Conservation (phyloP, 345 rosid genomes). For the Brassica nigra region DNA sequence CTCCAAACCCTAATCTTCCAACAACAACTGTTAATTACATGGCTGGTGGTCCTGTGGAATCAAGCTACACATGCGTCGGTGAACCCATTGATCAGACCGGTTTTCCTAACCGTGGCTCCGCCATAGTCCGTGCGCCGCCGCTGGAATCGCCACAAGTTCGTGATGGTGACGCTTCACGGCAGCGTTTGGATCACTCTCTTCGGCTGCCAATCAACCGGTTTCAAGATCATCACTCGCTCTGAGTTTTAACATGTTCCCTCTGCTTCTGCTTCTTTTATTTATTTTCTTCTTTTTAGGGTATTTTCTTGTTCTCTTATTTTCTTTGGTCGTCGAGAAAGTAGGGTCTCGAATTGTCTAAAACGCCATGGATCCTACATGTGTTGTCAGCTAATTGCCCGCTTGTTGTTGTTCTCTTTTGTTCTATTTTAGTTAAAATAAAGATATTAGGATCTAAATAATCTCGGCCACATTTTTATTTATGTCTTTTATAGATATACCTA, state of each 20-base stretch:
- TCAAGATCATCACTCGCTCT: conserved; percentile 52
- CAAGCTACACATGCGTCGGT: conserved; percentile 74
- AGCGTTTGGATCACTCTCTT: conserved; percentile 49
- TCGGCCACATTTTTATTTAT: background rate
- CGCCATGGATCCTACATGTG: conserved; percentile 28
- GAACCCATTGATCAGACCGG: conserved; percentile 61
- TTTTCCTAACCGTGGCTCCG: conserved; percentile 39
- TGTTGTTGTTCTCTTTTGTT: background rate
- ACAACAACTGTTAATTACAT: conserved; percentile 43
- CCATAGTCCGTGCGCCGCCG: conserved; percentile 31
- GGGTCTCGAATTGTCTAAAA: conserved; percentile 42
- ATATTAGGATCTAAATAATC: background rate
- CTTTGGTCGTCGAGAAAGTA: conserved; percentile 9
- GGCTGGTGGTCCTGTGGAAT: conserved; percentile 33
- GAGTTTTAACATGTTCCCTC: background rate
- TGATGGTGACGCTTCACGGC: conserved; percentile 53
- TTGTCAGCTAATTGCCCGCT: conserved; percentile 21
- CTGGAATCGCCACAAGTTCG: conserved; percentile 52
- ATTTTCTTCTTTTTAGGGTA: background rate
- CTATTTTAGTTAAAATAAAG: conserved; percentile 2
- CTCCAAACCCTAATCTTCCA: conserved; percentile 45
- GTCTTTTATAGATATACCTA: background rate
- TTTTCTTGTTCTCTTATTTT: conserved; percentile 20
- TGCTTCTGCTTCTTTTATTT: conserved; percentile 35
- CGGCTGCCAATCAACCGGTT: conserved; percentile 56